These are phyloP conservation scores for Coleophoma crateriformis DNA, from an alignment of 2,329 filamentous ascomycete species.

Conservation along the genomic window DNA sequence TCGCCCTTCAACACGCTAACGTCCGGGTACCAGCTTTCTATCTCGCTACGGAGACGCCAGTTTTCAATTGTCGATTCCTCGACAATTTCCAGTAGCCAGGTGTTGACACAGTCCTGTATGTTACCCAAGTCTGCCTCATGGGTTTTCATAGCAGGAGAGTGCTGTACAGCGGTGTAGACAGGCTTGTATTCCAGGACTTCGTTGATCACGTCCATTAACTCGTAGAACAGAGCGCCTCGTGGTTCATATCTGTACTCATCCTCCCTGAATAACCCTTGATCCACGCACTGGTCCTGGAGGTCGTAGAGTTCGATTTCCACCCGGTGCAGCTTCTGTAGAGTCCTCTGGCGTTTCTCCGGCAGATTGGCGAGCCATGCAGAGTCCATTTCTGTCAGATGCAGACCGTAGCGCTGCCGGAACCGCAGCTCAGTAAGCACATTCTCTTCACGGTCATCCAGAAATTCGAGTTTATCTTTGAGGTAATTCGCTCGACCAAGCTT, in stretches of 20 bases:
- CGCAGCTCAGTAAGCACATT: slow-evolving; percentile 4
- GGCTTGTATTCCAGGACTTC: slow-evolving; percentile 13
- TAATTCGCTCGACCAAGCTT: slow-evolving; percentile 8
- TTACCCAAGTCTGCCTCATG: slow-evolving; percentile 5
- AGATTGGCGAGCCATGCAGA: slow-evolving; percentile 12
- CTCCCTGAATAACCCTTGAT: slow-evolving; percentile 10
- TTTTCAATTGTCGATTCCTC: slow-evolving; percentile 14
- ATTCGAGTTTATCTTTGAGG: slow-evolving; percentile 9
- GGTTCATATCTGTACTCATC: slow-evolving; percentile 14
- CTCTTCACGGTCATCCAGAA: slow-evolving; percentile 11
- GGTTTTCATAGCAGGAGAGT: neutral
- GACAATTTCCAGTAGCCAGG: slow-evolving; percentile 15
- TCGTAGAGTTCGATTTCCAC: slow-evolving; percentile 12
- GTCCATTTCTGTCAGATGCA: slow-evolving; percentile 7
- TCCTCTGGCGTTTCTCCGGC: slow-evolving; percentile 7
- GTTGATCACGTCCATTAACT: slow-evolving; percentile 14
- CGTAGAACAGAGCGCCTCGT: slow-evolving; percentile 13
- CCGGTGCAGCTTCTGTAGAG: slow-evolving; percentile 8
- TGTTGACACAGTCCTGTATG: slow-evolving; percentile 16
- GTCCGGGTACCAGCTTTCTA: slow-evolving; percentile 6
- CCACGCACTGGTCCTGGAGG: slow-evolving; percentile 13
- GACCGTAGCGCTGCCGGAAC: slow-evolving; percentile 10
- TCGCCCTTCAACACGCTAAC: slow-evolving; percentile 6
- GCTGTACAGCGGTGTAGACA: slow-evolving; percentile 9
- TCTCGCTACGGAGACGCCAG: slow-evolving; percentile 8